Evolutionary conservation across 352 stramenopile genomes (phyloP), one percentile per base, ranked within the genome.

Genomic region (Phytophthora kernoviae): DNA sequence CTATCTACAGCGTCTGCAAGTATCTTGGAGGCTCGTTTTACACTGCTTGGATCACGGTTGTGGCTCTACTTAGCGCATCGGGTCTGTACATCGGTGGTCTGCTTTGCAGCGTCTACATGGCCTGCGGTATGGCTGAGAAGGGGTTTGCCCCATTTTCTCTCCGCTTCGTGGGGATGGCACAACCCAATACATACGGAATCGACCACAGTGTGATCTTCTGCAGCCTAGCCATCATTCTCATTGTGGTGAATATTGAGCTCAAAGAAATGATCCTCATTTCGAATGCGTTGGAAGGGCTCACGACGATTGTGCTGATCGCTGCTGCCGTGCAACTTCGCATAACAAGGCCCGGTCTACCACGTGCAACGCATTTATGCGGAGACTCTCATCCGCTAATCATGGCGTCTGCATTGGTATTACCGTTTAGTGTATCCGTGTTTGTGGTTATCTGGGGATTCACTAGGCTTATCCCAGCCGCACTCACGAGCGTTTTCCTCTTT

Each of bases 161-260:
- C 12, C 71, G 63, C 17, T 70, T 83, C 11, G 77, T 57, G 14
- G 73, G 51, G 50, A 65, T 54, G 60, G 54, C 27, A 72, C 48
- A 8, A 36, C 67, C 10, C 45, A 84, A 50, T 34, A 49, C 58
- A 12, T 42, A 65, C 30, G 64, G 52, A 6, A 73, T 73, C 11
- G 64, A 68, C 58, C 58, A 73, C 47, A 68, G 76, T 14, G 79
- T 80, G 0, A 78, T 87, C 27, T 84, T 79, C 61, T 75, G 70
- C 58, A 85, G 72, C 43, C 60, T 88, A 40, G 76, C 77, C 2
- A 74, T 87, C 43, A 81, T 85, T 44, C 69, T 88, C 17, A 75
- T 87, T 3, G 64, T 88, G 36, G 63, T 84, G 18, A 85, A 80
- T 48, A 63, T 81, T 21, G 71, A 81, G 46, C 73, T 65, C 22